Evolutionary conservation across 768 basidiomycete species (phyloP).

Genomic region (Boletus sp.): DNA sequence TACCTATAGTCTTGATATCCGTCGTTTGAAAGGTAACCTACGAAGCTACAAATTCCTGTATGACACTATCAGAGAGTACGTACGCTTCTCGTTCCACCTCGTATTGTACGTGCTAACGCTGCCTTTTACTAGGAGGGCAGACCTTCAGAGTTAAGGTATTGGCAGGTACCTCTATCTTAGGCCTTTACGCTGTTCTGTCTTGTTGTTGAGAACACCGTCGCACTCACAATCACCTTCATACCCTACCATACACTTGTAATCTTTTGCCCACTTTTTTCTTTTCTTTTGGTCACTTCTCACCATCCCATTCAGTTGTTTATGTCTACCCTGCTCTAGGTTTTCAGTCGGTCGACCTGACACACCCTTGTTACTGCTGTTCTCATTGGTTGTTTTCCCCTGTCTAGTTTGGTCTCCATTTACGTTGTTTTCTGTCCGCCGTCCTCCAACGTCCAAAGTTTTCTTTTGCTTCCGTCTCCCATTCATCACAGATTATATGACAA

Average conservation of each 20-base stretch:
- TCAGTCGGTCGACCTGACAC: slow-evolving; percentile 15
- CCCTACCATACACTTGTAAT: slow-evolving; percentile 31
- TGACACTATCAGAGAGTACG: slow-evolving; percentile 83
- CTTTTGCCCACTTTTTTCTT: slow-evolving; percentile 2
- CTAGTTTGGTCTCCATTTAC: slow-evolving; percentile 1
- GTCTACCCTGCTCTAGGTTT: slow-evolving; percentile 23
- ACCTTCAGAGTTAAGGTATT: slow-evolving; percentile 35
- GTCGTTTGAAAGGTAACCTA: slow-evolving; percentile 88
- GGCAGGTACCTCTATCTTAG: slow-evolving; percentile 26
- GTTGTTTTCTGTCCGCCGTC: background rate
- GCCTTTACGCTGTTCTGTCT: background rate
- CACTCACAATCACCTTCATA: slow-evolving; percentile 20
- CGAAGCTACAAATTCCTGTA: slow-evolving; percentile 92
- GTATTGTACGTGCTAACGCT: slow-evolving; percentile 10
- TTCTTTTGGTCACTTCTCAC: background rate
- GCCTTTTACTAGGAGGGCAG: slow-evolving; percentile 32
- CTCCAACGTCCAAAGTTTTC: background rate
- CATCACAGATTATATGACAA: slow-evolving; percentile 25
- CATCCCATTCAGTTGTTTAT: slow-evolving; percentile 19
- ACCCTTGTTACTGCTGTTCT: slow-evolving; percentile 17
- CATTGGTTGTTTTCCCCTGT: slow-evolving; percentile 11
- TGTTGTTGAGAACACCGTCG: slow-evolving; percentile 1
- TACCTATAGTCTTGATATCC: slow-evolving; percentile 89
- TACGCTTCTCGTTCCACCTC: slow-evolving; percentile 22
- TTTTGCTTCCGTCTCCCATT: slow-evolving; percentile 6